phyloP scores from a whole-genome alignment of 306 rosid species.

The Malus sieversii region DNA sequence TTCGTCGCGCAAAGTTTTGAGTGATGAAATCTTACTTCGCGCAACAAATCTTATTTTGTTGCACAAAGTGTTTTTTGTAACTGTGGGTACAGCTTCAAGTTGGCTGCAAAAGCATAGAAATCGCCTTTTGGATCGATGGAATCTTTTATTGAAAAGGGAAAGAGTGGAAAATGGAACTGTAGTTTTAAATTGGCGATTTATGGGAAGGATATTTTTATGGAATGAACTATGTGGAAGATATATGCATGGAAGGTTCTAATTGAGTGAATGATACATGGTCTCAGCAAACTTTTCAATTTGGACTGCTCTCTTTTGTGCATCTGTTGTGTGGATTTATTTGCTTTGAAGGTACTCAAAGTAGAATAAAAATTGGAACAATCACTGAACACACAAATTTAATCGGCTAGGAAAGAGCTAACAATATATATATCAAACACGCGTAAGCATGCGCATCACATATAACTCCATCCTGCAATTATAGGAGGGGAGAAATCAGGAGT shows the following conservation, averaged over 20 bases:
- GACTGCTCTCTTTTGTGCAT: too few species aligned
- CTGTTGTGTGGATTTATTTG: too few species aligned
- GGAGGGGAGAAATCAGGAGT: not conserved
- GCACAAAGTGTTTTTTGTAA: too few species aligned
- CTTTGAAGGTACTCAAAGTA: not conserved
- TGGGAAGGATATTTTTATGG: not conserved
- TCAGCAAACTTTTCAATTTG: not conserved
- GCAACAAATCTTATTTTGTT: too few species aligned
- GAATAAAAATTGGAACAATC: not conserved
- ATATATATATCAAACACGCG: not conserved
- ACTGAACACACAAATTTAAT: not conserved
- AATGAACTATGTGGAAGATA: slow-evolving; percentile 7
- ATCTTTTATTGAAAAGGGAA: not conserved
- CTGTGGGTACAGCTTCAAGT: not conserved
- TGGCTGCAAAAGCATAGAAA: slow-evolving; percentile 28
- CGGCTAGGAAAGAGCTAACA: not conserved
- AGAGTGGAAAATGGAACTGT: not conserved
- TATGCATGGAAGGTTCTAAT: slow-evolving; percentile 1
- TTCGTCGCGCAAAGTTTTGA: too few species aligned
- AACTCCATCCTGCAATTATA: not conserved
- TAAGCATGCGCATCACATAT: not conserved
- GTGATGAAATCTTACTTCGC: too few species aligned
- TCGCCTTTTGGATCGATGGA: not conserved
- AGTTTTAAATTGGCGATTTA: not conserved
- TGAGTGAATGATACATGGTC: slow-evolving; percentile 3